Percentiles rank a stretch among this genome's conserved stretches.
phyloP scores from a whole-genome alignment of 2,329 filamentous ascomycete genomes.

The Albophoma yamanashiensis region DNA sequence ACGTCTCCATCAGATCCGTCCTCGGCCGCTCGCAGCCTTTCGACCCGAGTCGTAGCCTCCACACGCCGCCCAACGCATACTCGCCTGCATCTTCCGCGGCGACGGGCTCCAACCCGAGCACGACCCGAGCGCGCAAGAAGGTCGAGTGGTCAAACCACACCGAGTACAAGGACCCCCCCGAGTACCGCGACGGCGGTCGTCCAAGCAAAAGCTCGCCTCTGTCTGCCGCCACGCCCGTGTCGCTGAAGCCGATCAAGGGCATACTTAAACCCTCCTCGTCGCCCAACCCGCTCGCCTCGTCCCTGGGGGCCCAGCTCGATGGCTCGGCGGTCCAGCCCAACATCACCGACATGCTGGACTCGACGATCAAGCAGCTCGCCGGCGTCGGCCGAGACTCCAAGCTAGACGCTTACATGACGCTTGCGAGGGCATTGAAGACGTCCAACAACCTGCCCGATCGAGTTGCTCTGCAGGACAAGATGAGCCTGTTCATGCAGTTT shows the following conservation, averaged over 20 bases:
- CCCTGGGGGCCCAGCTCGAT: slow-evolving; percentile 30
- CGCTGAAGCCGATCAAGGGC: slow-evolving; percentile 41
- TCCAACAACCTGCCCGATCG: slow-evolving; percentile 75
- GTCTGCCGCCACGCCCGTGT: slow-evolving; percentile 25
- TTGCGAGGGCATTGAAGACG: slow-evolving; percentile 65
- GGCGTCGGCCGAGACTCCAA: slow-evolving; percentile 61
- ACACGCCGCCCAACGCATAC: slow-evolving; percentile 42
- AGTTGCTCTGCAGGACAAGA: slow-evolving; percentile 62
- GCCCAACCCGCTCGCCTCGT: slow-evolving; percentile 32
- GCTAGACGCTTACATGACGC: slow-evolving; percentile 76
- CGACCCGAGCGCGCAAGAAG: slow-evolving; percentile 36
- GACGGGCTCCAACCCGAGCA: slow-evolving; percentile 30
- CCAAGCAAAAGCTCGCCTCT: slow-evolving; percentile 27
- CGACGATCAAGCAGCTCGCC: slow-evolving; percentile 70
- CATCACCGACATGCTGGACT: slow-evolving; percentile 75
- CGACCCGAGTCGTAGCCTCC: slow-evolving; percentile 23
- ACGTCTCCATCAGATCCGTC: slow-evolving; percentile 22
- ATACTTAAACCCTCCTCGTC: slow-evolving; percentile 68
- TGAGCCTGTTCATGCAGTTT: slow-evolving; percentile 68
- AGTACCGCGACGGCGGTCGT: slow-evolving; percentile 28
- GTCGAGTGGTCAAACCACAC: slow-evolving; percentile 47
- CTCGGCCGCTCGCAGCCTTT: slow-evolving; percentile 23
- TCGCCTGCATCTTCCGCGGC: slow-evolving; percentile 31
- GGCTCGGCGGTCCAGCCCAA: slow-evolving; percentile 31
- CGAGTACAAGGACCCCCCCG: slow-evolving; percentile 44